Evolutionary conservation across 805 yeast genomes (phyloP), one percentile per base, ranked within the genome.

Genomic region (Suhomyces xylopsoci): DNA sequence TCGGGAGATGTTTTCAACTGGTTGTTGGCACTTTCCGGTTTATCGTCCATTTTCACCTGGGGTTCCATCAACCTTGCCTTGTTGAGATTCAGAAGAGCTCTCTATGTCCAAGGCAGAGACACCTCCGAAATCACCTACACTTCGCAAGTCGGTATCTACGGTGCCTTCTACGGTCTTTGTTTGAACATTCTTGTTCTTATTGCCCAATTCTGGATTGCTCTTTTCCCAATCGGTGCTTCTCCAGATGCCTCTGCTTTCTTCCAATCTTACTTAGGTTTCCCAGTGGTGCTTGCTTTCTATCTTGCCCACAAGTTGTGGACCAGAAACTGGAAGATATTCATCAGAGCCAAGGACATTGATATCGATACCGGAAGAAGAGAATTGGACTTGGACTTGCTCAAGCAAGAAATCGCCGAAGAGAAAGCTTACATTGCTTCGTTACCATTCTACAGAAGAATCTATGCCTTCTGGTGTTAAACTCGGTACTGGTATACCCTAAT

Each of bases 41-140:
- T 88, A 57, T 83, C 91, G 0, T 83, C 91, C n/a, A 75, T 88
- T 54, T 82, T 87, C 69, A 84, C 89, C 34, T 88, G 96, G 96
- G 86, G 85, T 49, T 81, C 90, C 6, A 83, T 88, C 57, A 83
- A 87, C 63, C 69, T 80, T 42, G 81, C 85, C 45, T 92, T 86
- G 63, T 58, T 85, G 42, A 79, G 83, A 53, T 88, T 87, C 71
- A 79, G 82, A 64, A 75, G 78, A 49, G 90, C 87, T 1, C 76
- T 82, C 57, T 58, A 64, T 36, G 81, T 74, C 1, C 90, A 88
- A 59, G 72, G 71, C n/a, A 65, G 78, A 61, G 57, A 56, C 32
- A 67, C 71, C 7, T 67, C 66, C 50, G 77, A 73, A 51, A 58
- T 74, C 47, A 63, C 67, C 7, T 74, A 67, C 54, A 67, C 61